Percentiles rank a stretch among this genome's conserved stretches.
Conservation (phyloP, 1,284 basidiomycete species). For the Cutaneotrichosporon cavernicola region DNA sequence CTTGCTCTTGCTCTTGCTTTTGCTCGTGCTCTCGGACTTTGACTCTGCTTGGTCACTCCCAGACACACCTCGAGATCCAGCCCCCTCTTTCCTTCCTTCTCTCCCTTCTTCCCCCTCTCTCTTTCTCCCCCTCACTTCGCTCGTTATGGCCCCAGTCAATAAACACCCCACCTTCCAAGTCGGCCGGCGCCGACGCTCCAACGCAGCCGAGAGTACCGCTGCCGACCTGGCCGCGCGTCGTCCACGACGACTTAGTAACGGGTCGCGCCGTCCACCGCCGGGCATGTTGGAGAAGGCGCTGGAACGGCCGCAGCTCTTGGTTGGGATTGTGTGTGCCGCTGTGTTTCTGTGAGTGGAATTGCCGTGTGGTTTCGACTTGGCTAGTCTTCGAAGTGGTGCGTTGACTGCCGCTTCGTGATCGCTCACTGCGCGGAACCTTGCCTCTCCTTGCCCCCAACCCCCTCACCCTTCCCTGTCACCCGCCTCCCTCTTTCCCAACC, state of each 20-base stretch:
- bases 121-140: no score
- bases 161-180: constrained; percentile 16
- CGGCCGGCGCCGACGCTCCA: constrained; percentile 20
- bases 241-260: constrained; percentile 14
- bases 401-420: no score
- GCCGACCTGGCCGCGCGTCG: constrained; percentile 13
- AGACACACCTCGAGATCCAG: no score
- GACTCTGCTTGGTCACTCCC: no score
- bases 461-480: no score
- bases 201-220: constrained; percentile 6
- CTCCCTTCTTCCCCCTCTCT: no score
- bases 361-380: not conserved
- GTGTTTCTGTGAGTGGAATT: constrained; percentile 33
- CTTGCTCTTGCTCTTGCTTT: no score
- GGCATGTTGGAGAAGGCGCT: constrained; percentile 11
- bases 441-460: no score
- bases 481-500: not conserved
- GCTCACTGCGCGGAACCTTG: no score
- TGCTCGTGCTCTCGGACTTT: no score
- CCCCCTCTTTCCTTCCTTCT: no score
- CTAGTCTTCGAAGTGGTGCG: no score
- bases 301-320: constrained; percentile 19
- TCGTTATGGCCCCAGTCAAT: constrained; percentile 9
- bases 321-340: constrained; percentile 23
- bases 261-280: constrained; percentile 7